A percentile compares a stretch with the other conserved stretches of the same genome.
These are phyloP conservation scores for Skeletonema tropicum DNA, from an alignment of 108 stramenopile species.

Conservation along the genomic window DNA sequence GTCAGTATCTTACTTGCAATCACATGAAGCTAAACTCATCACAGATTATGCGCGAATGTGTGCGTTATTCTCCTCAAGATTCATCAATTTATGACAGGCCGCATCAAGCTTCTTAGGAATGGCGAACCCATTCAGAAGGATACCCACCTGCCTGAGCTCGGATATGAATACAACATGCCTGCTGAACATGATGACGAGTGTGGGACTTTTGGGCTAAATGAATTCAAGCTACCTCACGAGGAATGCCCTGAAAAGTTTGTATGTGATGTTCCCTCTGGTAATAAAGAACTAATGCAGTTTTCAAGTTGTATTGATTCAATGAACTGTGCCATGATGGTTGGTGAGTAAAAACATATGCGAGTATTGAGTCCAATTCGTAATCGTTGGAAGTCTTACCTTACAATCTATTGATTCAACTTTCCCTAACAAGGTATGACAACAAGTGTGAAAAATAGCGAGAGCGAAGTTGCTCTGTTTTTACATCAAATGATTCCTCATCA, in stretches of 20 bases:
- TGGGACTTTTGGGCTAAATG: conserved; percentile 67
- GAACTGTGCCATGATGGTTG: conserved; percentile 77
- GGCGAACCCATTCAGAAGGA: conserved; percentile 40
- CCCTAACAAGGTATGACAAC: conserved; percentile 55
- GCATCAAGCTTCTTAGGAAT: conserved; percentile 74
- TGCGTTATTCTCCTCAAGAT: conserved; percentile 31
- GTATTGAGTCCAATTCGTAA: neutral
- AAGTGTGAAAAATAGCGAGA: conserved; percentile 6
- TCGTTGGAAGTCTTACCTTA: neutral
- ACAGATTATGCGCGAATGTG: neutral
- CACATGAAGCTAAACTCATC: neutral
- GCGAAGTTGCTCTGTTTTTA: conserved; percentile 58
- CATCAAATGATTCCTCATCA: conserved; percentile 96
- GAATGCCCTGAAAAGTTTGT: conserved; percentile 64
- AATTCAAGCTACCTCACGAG: conserved; percentile 55
- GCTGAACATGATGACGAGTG: conserved; percentile 64
- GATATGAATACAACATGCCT: conserved; percentile 59
- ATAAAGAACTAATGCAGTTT: conserved; percentile 32
- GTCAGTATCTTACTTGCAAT: neutral
- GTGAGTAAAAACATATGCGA: neutral
- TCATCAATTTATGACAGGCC: conserved; percentile 70
- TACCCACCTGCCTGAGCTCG: conserved; percentile 45
- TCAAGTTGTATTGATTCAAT: conserved; percentile 64
- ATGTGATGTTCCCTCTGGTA: conserved; percentile 26
- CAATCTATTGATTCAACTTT: neutral